phyloP scores from a whole-genome alignment of 192 early-diverging fungal genomes.

The Linnemannia elongata region DNA sequence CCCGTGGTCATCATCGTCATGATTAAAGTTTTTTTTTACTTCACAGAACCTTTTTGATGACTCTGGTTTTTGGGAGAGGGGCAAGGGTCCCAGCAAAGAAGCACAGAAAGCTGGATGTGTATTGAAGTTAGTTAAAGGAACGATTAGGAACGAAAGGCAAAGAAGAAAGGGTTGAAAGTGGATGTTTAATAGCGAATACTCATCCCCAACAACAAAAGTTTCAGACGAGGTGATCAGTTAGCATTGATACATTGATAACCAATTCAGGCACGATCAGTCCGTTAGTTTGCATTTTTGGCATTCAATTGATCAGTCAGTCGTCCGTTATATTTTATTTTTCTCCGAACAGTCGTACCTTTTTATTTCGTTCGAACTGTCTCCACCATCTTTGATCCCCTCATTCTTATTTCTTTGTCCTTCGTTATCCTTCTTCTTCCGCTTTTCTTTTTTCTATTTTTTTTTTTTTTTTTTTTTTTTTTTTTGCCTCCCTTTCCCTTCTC shows the following conservation, averaged over 20 bases:
- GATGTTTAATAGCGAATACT: background rate
- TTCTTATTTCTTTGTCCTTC: background rate
- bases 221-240: background rate
- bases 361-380: background rate
- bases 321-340: background rate
- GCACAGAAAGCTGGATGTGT: background rate
- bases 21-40: background rate
- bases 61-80: background rate
- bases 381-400: background rate
- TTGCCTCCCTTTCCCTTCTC: background rate
- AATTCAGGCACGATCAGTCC: background rate
- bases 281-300: background rate
- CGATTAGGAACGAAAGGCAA: background rate
- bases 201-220: background rate
- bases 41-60: background rate
- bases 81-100: background rate
- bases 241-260: too few species aligned
- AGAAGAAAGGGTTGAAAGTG: background rate
- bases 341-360: background rate
- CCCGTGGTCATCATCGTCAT: conserved; percentile 5
- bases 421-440: background rate
- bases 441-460: background rate
- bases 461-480: background rate
- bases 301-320: background rate
- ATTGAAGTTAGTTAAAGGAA: background rate